Conservation (phyloP, 768 basidiomycete species). For the Mycena latifolia region DNA sequence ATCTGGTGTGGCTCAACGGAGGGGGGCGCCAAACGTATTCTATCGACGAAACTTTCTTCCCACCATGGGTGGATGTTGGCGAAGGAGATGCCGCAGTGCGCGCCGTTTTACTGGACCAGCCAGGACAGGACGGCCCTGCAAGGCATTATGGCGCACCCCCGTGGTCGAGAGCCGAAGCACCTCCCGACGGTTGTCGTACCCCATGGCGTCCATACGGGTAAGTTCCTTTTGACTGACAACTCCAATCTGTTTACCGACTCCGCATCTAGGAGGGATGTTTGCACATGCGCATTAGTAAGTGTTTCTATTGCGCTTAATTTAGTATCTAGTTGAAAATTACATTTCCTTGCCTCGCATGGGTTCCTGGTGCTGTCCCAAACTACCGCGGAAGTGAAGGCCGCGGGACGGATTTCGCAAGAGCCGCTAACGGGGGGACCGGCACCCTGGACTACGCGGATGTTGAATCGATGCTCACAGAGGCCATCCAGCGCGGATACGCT, state of each 20-base stretch:
- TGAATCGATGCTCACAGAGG: constrained; percentile 32
- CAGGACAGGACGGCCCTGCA: constrained; percentile 27
- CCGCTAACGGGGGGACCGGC: constrained; percentile 31
- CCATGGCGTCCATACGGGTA: constrained; percentile 32
- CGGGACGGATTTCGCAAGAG: constrained; percentile 17
- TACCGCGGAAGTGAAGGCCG: constrained; percentile 36
- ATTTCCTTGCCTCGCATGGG: constrained; percentile 26
- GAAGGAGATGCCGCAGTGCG: constrained; percentile 26
- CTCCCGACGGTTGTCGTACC: constrained; percentile 28
- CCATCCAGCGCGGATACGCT: constrained; percentile 25
- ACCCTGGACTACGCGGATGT: constrained; percentile 29
- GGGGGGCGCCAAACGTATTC: constrained; percentile 7
- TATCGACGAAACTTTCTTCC: constrained; percentile 31
- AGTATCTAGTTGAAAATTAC: constrained; percentile 10
- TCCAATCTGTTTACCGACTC: neutral
- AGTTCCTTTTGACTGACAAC: neutral
- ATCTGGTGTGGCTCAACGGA: constrained; percentile 26
- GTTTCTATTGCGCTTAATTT: neutral
- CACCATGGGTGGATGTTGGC: constrained; percentile 29
- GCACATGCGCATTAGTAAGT: constrained; percentile 20
- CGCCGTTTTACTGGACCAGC: constrained; percentile 30
- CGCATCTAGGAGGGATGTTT: constrained; percentile 23
- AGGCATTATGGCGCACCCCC: constrained; percentile 25
- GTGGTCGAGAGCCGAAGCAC: constrained; percentile 11
- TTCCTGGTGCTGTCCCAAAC: constrained; percentile 33